Evolutionary conservation across 768 basidiomycete genomes (phyloP).

Genomic region (Chalciporus sphaerocephalus): DNA sequence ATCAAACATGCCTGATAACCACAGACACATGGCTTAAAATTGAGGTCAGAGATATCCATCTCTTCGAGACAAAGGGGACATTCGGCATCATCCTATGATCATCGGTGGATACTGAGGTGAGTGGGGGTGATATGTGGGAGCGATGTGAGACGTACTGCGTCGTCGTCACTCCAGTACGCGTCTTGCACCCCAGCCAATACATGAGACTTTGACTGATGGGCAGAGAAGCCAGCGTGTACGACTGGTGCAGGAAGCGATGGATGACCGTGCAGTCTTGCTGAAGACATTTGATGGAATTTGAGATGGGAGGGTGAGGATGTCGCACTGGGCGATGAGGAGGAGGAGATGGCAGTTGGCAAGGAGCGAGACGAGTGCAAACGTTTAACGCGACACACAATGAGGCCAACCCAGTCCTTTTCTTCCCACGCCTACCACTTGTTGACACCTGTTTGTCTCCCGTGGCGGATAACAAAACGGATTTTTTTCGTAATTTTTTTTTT

Average conservation of each 20-base stretch:
- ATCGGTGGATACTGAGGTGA: constrained; percentile 19
- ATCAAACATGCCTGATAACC: constrained; percentile 78
- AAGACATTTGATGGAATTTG: constrained; percentile 37
- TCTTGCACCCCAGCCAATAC: constrained; percentile 88
- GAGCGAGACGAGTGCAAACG: constrained; percentile 17
- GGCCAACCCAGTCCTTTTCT: constrained; percentile 15
- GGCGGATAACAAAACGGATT: constrained; percentile 4
- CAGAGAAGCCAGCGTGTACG: constrained; percentile 63
- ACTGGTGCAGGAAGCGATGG: constrained; percentile 71
- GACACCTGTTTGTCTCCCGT: constrained; percentile 18
- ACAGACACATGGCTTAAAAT: constrained; percentile 98
- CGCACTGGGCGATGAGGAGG: constrained; percentile 18
- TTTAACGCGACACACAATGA: constrained; percentile 25
- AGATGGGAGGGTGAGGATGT: background rate
- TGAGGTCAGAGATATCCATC: constrained; percentile 98
- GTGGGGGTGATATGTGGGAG: constrained; percentile 9
- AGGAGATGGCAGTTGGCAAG: constrained; percentile 9
- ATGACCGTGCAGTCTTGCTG: constrained; percentile 54
- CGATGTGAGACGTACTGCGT: constrained; percentile 49
- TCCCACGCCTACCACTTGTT: constrained; percentile 23
- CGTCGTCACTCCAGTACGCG: constrained; percentile 96
- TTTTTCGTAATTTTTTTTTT: background rate
- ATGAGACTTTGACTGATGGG: constrained; percentile 78
- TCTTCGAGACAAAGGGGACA: constrained; percentile 98
- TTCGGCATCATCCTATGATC: constrained; percentile 85